These are phyloP conservation scores for Phytophthora citricola DNA, from an alignment of 352 stramenopile species.

Conservation along the genomic window DNA sequence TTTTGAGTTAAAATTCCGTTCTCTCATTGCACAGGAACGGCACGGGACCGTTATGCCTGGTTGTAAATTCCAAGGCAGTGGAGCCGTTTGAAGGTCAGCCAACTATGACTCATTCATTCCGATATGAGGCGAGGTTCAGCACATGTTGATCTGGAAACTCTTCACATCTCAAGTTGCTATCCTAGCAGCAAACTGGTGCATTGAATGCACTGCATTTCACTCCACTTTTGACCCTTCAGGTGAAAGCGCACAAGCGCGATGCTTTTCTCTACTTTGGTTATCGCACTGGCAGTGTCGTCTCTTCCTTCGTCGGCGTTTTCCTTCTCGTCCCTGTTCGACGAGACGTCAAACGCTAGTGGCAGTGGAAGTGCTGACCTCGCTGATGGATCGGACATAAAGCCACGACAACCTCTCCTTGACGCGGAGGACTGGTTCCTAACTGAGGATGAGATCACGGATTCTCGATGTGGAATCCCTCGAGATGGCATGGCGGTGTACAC, in stretches of 20 bases:
- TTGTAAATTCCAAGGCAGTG: background rate
- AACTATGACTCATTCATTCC: background rate
- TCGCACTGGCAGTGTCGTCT: conserved; percentile 4
- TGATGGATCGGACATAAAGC: conserved; percentile 22
- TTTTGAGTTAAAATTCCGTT: no score
- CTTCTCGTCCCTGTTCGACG: conserved; percentile 11
- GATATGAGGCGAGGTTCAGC: background rate
- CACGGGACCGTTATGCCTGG: no score
- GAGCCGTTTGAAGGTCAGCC: background rate
- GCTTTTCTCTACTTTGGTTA: conserved; percentile 6
- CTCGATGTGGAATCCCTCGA: conserved; percentile 50
- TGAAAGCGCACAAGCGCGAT: background rate
- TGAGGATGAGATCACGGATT: conserved; percentile 48
- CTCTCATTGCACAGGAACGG: no score
- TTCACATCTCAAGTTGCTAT: conserved; percentile 20
- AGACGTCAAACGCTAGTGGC: background rate
- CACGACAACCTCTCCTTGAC: conserved; percentile 48
- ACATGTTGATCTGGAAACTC: conserved; percentile 10
- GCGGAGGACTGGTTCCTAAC: conserved; percentile 62
- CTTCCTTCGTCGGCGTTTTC: conserved; percentile 10
- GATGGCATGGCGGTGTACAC: conserved; percentile 41
- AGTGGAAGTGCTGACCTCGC: conserved; percentile 14
- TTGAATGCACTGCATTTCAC: background rate
- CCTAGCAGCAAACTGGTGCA: background rate
- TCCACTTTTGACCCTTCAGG: background rate